These are phyloP conservation scores for Capronia epimyces DNA, from an alignment of 2,329 filamentous ascomycete genomes.

Conservation along the genomic window DNA sequence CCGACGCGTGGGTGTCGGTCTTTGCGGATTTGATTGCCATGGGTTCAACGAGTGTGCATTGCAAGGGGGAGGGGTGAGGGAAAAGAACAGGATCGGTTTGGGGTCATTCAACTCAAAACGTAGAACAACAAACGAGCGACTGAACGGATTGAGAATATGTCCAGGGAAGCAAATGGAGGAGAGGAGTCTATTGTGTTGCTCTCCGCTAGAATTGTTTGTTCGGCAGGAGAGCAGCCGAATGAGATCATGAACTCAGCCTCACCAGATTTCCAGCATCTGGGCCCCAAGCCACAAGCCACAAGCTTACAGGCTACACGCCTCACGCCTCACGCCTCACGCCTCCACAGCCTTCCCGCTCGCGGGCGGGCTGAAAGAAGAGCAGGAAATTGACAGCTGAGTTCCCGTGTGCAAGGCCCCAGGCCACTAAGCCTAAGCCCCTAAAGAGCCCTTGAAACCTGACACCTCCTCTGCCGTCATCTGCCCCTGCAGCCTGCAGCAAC, in stretches of 20 bases:
- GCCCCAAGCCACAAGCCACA: not conserved
- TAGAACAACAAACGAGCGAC: no score
- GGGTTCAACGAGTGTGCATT: not conserved
- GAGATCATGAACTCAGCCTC: conserved; percentile 19
- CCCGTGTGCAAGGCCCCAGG: not conserved
- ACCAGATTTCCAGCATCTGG: no score
- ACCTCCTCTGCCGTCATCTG: not conserved
- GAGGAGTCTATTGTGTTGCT: no score
- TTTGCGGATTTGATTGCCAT: conserved; percentile 12
- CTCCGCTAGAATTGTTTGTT: no score
- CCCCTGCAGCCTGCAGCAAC: not conserved
- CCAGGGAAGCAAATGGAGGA: no score
- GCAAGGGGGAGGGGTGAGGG: not conserved
- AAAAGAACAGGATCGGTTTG: not conserved
- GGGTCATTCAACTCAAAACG: not conserved
- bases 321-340: not conserved
- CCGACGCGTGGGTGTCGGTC: conserved; percentile 1
- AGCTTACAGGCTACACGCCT: not conserved
- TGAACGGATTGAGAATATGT: no score
- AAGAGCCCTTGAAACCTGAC: not conserved
- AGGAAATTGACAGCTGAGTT: not conserved
- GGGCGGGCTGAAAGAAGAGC: not conserved
- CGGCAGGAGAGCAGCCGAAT: conserved; percentile 5
- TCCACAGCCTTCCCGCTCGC: not conserved
- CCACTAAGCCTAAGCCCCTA: not conserved